Conservation (phyloP, 73 alveolate genomes). For the Breviolum minutum region DNA sequence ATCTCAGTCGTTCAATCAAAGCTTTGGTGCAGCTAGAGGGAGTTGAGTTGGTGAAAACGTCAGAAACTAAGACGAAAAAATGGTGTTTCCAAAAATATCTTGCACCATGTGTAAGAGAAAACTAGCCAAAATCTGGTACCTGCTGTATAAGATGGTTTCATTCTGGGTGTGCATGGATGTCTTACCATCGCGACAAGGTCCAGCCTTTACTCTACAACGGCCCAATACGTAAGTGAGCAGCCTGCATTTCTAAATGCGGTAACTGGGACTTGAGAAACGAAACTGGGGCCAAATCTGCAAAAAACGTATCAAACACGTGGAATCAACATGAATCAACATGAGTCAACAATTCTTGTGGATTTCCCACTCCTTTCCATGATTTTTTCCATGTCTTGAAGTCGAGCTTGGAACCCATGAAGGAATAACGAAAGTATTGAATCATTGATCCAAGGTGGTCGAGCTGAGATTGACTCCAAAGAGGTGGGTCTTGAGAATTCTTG, state of each 20-base stretch:
- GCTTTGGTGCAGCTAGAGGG: slow-evolving; percentile 3
- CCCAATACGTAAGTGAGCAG: slow-evolving; percentile 84
- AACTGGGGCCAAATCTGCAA: background rate
- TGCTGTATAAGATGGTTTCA: too few species aligned
- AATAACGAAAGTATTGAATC: too few species aligned
- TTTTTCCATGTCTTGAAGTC: too few species aligned
- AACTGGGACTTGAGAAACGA: background rate
- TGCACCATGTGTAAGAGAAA: too few species aligned
- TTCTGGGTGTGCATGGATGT: too few species aligned
- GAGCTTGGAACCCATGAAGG: too few species aligned
- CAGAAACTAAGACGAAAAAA: background rate
- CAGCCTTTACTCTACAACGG: slow-evolving; percentile 72
- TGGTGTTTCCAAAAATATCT: too few species aligned
- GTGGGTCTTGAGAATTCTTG: background rate
- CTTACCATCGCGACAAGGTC: background rate
- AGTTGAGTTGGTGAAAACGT: slow-evolving; percentile 11
- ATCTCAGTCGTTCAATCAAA: slow-evolving; percentile 48
- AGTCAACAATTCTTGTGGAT: too few species aligned
- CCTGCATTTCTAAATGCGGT: slow-evolving; percentile 83
- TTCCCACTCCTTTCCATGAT: too few species aligned
- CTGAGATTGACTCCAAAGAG: background rate
- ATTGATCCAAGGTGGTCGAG: background rate
- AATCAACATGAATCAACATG: too few species aligned
- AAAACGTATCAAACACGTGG: too few species aligned
- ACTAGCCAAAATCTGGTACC: too few species aligned